These are phyloP conservation scores for Penicillium glabrum DNA, from an alignment of 2,329 filamentous ascomycete species.

Conservation along the genomic window DNA sequence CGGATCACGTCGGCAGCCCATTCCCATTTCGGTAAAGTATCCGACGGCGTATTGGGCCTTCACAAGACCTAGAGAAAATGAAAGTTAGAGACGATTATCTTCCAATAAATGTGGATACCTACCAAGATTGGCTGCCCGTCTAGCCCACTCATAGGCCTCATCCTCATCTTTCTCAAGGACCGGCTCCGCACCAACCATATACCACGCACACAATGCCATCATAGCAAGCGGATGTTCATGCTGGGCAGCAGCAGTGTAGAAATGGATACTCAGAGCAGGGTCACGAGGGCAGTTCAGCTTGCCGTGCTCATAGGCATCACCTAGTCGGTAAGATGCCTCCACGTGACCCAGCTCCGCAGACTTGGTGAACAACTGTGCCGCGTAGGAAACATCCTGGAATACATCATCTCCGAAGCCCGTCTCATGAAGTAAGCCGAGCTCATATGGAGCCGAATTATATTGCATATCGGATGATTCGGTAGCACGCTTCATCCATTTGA, in stretches of 20 bases:
- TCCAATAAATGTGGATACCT: slow-evolving; percentile 38
- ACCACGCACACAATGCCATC: slow-evolving; percentile 99
- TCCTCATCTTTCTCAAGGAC: slow-evolving; percentile 92
- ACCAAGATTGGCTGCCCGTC: slow-evolving; percentile 82
- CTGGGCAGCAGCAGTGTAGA: slow-evolving; percentile 91
- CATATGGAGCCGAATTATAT: slow-evolving; percentile 90
- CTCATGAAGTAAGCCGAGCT: slow-evolving; percentile 85
- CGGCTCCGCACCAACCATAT: slow-evolving; percentile 90
- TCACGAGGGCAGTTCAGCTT: slow-evolving; percentile 83
- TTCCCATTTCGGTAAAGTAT: slow-evolving; percentile 98
- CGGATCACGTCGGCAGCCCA: slow-evolving; percentile 90
- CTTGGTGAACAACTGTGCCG: slow-evolving; percentile 90
- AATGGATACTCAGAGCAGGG: slow-evolving; percentile 91
- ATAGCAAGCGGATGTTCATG: slow-evolving; percentile 81
- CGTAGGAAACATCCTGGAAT: slow-evolving; percentile 86
- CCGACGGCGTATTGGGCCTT: slow-evolving; percentile 92
- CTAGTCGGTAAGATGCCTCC: slow-evolving; percentile 82
- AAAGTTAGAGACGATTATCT: not conserved
- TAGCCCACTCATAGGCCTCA: slow-evolving; percentile 96
- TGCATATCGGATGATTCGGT: slow-evolving; percentile 85
- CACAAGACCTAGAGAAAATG: slow-evolving; percentile 38
- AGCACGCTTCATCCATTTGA: slow-evolving; percentile 96
- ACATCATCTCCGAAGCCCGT: slow-evolving; percentile 92
- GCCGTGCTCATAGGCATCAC: slow-evolving; percentile 96
- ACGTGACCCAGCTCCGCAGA: slow-evolving; percentile 88